Conservation (phyloP, 805 yeast genomes). For the Priceomyces carsonii region DNA sequence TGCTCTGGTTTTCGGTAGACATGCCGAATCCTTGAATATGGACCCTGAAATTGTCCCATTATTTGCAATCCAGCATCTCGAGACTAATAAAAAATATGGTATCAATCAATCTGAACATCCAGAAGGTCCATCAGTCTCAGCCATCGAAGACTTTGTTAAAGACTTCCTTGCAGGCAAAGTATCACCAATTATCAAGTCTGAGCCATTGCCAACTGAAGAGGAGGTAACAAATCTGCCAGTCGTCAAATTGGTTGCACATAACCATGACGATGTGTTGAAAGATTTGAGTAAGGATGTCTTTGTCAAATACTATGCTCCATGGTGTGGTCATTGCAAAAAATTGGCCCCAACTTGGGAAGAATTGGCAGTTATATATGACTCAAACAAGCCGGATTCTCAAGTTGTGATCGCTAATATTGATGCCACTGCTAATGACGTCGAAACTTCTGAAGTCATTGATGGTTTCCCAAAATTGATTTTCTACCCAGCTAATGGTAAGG, state of each 20-base stretch:
- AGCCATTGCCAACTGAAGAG: conserved; percentile 82
- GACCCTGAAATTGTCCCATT: conserved; percentile 80
- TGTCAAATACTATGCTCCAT: conserved; percentile 93
- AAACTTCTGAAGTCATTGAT: conserved; percentile 59
- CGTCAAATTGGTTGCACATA: conserved; percentile 77
- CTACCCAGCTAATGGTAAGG: conserved; percentile 72
- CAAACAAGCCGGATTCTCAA: conserved; percentile 48
- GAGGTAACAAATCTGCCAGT: conserved; percentile 59
- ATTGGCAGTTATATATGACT: conserved; percentile 67
- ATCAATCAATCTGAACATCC: conserved; percentile 58
- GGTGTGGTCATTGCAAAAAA: conserved; percentile 97
- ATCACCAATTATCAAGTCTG: conserved; percentile 77
- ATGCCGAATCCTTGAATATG: conserved; percentile 84
- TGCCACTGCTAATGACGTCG: conserved; percentile 87
- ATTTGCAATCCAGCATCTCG: conserved; percentile 79
- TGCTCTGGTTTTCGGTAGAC: conserved; percentile 77
- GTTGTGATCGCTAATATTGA: conserved; percentile 84
- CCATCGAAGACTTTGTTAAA: conserved; percentile 61
- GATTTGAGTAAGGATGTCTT: conserved; percentile 66
- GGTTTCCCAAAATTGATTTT: conserved; percentile 93
- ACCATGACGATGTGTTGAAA: conserved; percentile 67
- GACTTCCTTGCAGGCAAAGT: conserved; percentile 65
- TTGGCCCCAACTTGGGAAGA: conserved; percentile 88
- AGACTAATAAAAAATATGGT: conserved; percentile 73
- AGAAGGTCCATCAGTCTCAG: conserved; percentile 46